These are phyloP conservation scores for Lenwebbia sp. DNA, from an alignment of 345 rosid species.

Conservation along the genomic window DNA sequence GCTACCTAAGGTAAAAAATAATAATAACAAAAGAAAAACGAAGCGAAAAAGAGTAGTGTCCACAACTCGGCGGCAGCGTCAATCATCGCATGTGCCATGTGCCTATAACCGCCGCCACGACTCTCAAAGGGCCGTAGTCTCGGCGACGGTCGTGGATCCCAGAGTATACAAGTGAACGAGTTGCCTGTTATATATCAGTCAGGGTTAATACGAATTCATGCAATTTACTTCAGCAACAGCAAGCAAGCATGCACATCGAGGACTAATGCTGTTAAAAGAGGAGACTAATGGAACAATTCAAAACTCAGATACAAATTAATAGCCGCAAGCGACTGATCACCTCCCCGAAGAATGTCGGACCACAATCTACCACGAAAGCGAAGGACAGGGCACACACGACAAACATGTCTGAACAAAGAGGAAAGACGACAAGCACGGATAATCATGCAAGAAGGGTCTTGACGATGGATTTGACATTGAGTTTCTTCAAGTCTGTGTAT, in stretches of 20 bases:
- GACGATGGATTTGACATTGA: slow-evolving; percentile 77
- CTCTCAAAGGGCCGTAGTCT: not conserved
- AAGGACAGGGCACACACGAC: not conserved
- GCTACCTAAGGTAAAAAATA: no score
- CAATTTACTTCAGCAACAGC: not conserved
- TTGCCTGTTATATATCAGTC: not conserved
- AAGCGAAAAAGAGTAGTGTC: no score
- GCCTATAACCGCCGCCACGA: not conserved
- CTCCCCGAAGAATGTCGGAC: not conserved
- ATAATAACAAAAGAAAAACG: no score
- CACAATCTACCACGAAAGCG: not conserved
- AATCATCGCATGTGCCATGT: not conserved
- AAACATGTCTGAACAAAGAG: not conserved
- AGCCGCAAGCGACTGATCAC: not conserved
- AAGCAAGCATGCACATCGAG: not conserved
- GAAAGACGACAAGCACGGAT: not conserved
- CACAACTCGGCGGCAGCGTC: rapidly evolving
- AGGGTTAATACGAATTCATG: not conserved
- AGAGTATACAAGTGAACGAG: not conserved
- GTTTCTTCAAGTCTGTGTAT: slow-evolving; percentile 88
- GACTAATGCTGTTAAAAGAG: not conserved
- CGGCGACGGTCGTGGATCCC: not conserved
- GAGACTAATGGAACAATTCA: not conserved
- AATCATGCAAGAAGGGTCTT: slow-evolving; percentile 87
- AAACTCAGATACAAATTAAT: not conserved